These are phyloP conservation scores for Globisporangium lucens DNA, from an alignment of 352 stramenopile species.

Conservation along the genomic window DNA sequence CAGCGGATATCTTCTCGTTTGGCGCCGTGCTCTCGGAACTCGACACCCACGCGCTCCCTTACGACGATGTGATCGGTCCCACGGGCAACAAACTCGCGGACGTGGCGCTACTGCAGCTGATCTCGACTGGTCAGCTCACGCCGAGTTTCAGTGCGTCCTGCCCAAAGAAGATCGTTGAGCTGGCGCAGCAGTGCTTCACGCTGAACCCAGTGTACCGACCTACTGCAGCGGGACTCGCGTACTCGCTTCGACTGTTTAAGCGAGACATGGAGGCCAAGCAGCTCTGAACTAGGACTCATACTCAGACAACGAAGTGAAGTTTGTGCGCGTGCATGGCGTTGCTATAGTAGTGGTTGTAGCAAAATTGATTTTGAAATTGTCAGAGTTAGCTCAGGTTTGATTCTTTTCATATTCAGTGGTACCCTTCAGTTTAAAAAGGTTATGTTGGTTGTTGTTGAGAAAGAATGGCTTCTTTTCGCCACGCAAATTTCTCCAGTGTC, in stretches of 20 bases:
- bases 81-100: constrained; percentile 26
- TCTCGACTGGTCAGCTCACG: constrained; percentile 29
- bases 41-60: constrained; percentile 47
- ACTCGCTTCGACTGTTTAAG: background rate
- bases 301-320: too few relatives aligned
- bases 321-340: too few relatives aligned
- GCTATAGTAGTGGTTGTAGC: too few relatives aligned
- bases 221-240: background rate
- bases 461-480: background rate
- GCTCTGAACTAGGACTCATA: background rate
- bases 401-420: background rate
- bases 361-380: too few relatives aligned
- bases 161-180: constrained; percentile 18
- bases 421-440: background rate
- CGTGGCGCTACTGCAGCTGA: constrained; percentile 32
- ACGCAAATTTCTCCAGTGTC: background rate
- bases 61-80: constrained; percentile 23
- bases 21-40: constrained; percentile 41
- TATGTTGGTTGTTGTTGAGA: too few relatives aligned
- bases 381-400: too few relatives aligned
- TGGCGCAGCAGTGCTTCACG: constrained; percentile 20
- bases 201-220: background rate
- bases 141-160: constrained; percentile 25
- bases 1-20: constrained; percentile 52
- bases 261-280: background rate